These are phyloP conservation scores for Yamadazyma membranifaciens DNA, from an alignment of 1,139 yeast genomes.

Conservation along the genomic window DNA sequence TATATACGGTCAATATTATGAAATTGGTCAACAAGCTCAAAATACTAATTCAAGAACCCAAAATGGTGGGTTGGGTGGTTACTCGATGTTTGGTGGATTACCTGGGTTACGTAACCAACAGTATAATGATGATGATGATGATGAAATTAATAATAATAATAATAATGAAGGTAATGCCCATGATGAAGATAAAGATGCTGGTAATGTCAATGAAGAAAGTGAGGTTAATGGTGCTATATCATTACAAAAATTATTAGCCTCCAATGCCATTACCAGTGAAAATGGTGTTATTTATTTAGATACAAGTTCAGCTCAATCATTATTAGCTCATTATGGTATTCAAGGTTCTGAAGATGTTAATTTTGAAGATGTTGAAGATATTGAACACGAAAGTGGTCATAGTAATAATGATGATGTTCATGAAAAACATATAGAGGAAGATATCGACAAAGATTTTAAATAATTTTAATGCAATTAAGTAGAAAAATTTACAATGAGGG, in stretches of 20 bases:
- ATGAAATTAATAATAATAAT: slow-evolving; percentile 28
- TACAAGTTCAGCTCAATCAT: slow-evolving; percentile 47
- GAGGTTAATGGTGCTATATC: slow-evolving; percentile 42
- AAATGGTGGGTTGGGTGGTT: slow-evolving; percentile 24
- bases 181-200: slow-evolving; percentile 26
- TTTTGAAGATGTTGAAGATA: slow-evolving; percentile 20
- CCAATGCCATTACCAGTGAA: slow-evolving; percentile 53
- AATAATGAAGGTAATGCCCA: slow-evolving; percentile 28
- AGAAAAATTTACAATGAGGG: no score
- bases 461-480: slow-evolving; percentile 3
- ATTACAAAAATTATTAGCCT: slow-evolving; percentile 50
- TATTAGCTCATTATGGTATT: slow-evolving; percentile 51
- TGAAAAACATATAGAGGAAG: slow-evolving; percentile 26
- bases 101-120: slow-evolving; percentile 20
- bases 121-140: slow-evolving; percentile 23
- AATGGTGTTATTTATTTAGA: slow-evolving; percentile 58
- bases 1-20: slow-evolving; percentile 47
- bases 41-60: slow-evolving; percentile 17
- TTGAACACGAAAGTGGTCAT: slow-evolving; percentile 10
- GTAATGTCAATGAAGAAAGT: slow-evolving; percentile 29
- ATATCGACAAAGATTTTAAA: slow-evolving; percentile 4
- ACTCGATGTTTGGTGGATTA: slow-evolving; percentile 20
- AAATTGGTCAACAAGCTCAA: slow-evolving; percentile 38
- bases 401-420: slow-evolving; percentile 9
- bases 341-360: slow-evolving; percentile 26